phyloP scores from a whole-genome alignment of 225 moss, liverwort and hornwort genomes.

The Marchantia polymorpha region DNA sequence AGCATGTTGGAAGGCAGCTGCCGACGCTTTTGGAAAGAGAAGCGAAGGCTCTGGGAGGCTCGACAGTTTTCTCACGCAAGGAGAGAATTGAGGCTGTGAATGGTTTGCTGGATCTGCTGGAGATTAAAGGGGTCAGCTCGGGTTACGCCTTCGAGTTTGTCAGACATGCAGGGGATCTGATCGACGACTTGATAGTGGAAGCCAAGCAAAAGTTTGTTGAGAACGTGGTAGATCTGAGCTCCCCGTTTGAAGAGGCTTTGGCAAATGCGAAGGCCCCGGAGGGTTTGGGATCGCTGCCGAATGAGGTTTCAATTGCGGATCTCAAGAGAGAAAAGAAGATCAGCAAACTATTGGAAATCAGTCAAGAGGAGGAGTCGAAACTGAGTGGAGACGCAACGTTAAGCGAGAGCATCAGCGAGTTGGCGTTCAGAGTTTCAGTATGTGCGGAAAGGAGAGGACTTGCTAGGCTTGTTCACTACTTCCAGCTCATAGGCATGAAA shows the following conservation, averaged over 20 bases:
- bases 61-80: constrained; percentile 41
- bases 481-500: constrained; percentile 60
- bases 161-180: constrained; percentile 50
- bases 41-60: constrained; percentile 52
- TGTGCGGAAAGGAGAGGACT: constrained; percentile 50
- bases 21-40: constrained; percentile 57
- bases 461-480: constrained; percentile 53
- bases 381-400: constrained; percentile 10
- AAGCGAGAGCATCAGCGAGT: constrained; percentile 16
- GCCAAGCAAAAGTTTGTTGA: constrained; percentile 31
- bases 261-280: not conserved
- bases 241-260: not conserved
- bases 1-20: constrained; percentile 18
- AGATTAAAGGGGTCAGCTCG: constrained; percentile 53
- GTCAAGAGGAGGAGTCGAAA: constrained; percentile 16
- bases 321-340: constrained; percentile 35
- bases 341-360: constrained; percentile 22
- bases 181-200: constrained; percentile 49
- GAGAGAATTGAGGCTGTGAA: constrained; percentile 53
- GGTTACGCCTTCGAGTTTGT: constrained; percentile 67
- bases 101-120: constrained; percentile 51
- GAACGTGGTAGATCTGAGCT: not conserved
- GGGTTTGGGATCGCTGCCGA: not conserved
- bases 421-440: constrained; percentile 44
- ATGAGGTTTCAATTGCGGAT: constrained; percentile 15